Conservation (phyloP, 345 rosid species). For the Nephelium lappaceum region DNA sequence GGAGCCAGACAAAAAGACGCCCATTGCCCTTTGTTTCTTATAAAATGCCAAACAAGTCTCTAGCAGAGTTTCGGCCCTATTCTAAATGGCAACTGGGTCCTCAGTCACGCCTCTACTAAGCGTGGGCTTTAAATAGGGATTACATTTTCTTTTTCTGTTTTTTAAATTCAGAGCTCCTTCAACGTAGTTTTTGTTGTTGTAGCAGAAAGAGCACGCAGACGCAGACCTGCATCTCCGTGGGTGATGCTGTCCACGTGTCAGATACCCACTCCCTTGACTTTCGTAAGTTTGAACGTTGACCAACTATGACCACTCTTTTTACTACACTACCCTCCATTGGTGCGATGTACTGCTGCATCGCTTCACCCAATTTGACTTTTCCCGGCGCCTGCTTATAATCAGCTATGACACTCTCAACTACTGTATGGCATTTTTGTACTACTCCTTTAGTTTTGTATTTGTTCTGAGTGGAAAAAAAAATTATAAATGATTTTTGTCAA, state of each 20-base stretch:
- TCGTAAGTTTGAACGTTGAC: constrained; percentile 38
- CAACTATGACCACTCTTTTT: neutral
- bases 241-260: constrained; percentile 41
- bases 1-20: constrained; percentile 25
- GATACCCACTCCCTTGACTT: constrained; percentile 9
- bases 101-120: neutral
- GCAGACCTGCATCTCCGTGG: constrained; percentile 20
- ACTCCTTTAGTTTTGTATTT: neutral
- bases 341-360: neutral
- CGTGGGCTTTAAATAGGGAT: constrained; percentile 1
- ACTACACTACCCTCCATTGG: neutral
- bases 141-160: neutral
- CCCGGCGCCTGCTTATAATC: neutral
- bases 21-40: constrained; percentile 20
- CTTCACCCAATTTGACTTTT: neutral
- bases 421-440: neutral
- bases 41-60: constrained; percentile 18
- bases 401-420: neutral
- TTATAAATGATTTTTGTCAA: too few relatives aligned
- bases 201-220: constrained; percentile 1
- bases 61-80: neutral
- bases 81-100: constrained; percentile 16
- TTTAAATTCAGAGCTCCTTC: neutral
- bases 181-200: neutral
- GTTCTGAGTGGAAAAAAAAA: too few relatives aligned